Evolutionary conservation across 805 yeast species (phyloP).

Genomic region (Dipodascus albidus): DNA sequence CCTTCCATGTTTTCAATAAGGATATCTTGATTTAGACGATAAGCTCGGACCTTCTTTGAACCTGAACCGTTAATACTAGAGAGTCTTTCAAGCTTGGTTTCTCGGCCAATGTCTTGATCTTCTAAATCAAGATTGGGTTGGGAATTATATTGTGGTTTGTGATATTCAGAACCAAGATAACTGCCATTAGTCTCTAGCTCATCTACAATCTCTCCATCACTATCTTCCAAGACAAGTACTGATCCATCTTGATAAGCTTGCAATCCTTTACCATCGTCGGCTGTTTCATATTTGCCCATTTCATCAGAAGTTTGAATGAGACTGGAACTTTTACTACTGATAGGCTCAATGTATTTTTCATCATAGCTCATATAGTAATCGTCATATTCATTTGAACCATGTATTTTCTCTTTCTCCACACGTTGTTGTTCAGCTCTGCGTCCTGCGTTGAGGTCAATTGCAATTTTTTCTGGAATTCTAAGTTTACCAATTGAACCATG

Average conservation of each 20-base stretch:
- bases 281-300: conserved; percentile 12
- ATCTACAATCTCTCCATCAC: conserved; percentile 68
- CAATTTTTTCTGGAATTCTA: conserved; percentile 18
- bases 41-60: conserved; percentile 45
- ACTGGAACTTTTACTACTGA: neutral
- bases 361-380: neutral
- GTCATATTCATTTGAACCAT: conserved; percentile 27
- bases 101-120: conserved; percentile 3
- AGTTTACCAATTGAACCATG: conserved; percentile 7
- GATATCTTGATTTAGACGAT: conserved; percentile 64
- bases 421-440: neutral
- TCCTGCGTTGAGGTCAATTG: conserved; percentile 16
- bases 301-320: conserved; percentile 8
- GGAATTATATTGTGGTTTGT: too few species aligned
- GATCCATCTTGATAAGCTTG: conserved; percentile 60
- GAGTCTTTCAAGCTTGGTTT: conserved; percentile 8
- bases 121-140: conserved; percentile 4
- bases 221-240: conserved; percentile 66
- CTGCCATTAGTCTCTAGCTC: conserved; percentile 28
- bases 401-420: conserved; percentile 26
- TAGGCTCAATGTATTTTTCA: neutral
- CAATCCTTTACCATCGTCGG: conserved; percentile 16
- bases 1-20: conserved; percentile 88
- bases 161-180: conserved; percentile 4
- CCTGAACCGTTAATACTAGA: neutral